Base-by-base conservation (phyloP, 805 yeast genomes). In the Candida easanensis region DNA sequence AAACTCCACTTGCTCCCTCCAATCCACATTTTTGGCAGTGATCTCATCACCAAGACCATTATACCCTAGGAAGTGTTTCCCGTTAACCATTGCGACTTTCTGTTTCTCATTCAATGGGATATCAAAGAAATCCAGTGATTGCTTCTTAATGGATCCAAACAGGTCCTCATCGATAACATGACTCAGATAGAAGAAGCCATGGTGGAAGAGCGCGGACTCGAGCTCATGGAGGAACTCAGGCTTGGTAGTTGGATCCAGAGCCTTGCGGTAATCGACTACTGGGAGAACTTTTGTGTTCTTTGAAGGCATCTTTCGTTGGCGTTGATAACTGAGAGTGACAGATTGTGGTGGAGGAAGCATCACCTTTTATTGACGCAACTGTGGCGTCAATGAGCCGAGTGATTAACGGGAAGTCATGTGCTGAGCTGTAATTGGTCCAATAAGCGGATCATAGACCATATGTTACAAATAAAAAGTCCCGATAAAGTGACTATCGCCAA, bases 171-270 rank as follows among this genome's bases (percentile, higher is more conserved):
- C 46, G 50, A 80, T 82, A 5, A 79, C 79, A 51, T 69, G 68
- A 23, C 50, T 55, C 19, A 73, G 51, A 11, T 70, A 59, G 30
- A 73, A 58, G 54, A 72, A 73, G 13, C 78, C 78, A 19, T 66
- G 66, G 35, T 71, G 48, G 75, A 76, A 50, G 69, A 66, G 36
- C 66, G 71, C 85, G 75, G 79, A 35, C 73, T 82, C 44, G 70
- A 67, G 35, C 16, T 41, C 44, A 3, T 36, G 32, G 3, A 48
- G 39, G 31, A 48, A 48, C 40, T 39, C 44, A 19, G 31, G 48
- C 63, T 61, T 71, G n/a, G 73, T 69, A 0, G 34, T 54, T 1
- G 74, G 69, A 43, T 68, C 60, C n/a, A 60, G 52, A 1, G 77
- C 79, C 36, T 62, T 53, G 4, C 54, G 39, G 22, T 75, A 58